Base-by-base conservation (phyloP, 2,329 filamentous ascomycete species). In the Calonectria hawksworthii region DNA sequence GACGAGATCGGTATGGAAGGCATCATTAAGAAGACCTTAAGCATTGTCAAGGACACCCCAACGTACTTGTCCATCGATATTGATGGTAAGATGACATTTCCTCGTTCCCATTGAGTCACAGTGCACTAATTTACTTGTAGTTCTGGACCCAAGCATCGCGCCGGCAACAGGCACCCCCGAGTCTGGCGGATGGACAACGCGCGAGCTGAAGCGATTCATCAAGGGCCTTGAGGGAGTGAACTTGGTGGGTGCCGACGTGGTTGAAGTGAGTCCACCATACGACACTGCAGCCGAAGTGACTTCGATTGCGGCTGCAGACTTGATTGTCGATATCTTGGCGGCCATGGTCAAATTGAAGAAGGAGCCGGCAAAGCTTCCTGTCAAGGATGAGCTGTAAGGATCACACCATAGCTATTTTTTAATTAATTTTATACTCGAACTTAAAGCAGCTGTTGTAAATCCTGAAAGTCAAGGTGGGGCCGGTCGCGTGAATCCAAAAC, bases 151-250 rank as follows among this genome's bases (percentile, higher is more conserved):
- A 1, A 63, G 59, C 34, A 66, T 66, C 23, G 69, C 69, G 5
- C 69, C 69, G 8, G 69, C 59, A 11, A 71, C 69, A 23, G 69
- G 59, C 21, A 63, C 59, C 10, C 69, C 69, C 9, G 59, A 63
- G 26, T 34, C 69, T 23, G 69, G 69, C n/a, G 69, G 59, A 7
- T 71, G 69, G 69, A 71, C 69, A 3, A 44, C 69, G 18, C 41
- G 69, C 7, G 69, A 71, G n/a, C 32, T 71, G 21, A 71, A 56
- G 36, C 69, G 64, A 28, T 66, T 71, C 21, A 71, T 71, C 36
- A 66, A 71, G 26, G 44, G 44, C 5, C 41, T 71, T 18, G 44
- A 51, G 10, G 69, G 69, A 16, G 21, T 66, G 11, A 66, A 71
- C 13, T 54, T 71, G n/a, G 69, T 71, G 6, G 69, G 69, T 21